These are phyloP conservation scores for Chlorella sp. DNA, from an alignment of 139 green algal species.

Conservation along the genomic window DNA sequence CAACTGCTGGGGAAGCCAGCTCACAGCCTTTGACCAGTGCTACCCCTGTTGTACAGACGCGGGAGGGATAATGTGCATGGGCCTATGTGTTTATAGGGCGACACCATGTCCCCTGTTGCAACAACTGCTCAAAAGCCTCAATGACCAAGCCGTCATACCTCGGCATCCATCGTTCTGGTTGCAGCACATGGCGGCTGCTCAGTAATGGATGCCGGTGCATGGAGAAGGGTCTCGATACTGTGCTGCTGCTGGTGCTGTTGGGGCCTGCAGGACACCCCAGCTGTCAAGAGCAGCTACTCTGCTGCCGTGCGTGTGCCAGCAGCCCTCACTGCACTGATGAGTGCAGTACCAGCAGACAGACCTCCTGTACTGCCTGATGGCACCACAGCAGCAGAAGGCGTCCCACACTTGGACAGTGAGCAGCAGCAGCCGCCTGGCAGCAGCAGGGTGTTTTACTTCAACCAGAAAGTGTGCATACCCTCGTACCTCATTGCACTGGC, in stretches of 20 bases:
- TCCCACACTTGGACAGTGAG: constrained; percentile 20
- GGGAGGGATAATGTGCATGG: too few relatives aligned
- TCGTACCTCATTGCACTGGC: constrained; percentile 91
- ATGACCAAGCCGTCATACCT: neutral
- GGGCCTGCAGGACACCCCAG: constrained; percentile 66
- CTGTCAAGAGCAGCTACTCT: constrained; percentile 73
- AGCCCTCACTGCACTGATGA: constrained; percentile 74
- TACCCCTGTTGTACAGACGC: too few relatives aligned
- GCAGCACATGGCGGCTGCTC: neutral
- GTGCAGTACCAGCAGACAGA: constrained; percentile 65
- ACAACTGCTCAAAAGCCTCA: neutral
- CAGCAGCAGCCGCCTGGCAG: neutral
- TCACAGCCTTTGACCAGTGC: too few relatives aligned
- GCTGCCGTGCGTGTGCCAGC: constrained; percentile 64
- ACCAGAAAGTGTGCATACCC: constrained; percentile 57
- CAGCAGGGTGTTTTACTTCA: constrained; percentile 43
- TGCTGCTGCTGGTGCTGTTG: constrained; percentile 1
- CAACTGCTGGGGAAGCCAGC: too few relatives aligned
- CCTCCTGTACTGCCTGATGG: too few relatives aligned
- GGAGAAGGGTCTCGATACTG: neutral
- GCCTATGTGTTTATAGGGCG: too few relatives aligned
- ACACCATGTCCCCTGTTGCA: too few relatives aligned
- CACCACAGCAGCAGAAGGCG: too few relatives aligned
- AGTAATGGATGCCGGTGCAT: neutral
- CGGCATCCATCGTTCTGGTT: neutral